Percentiles rank a stretch among this genome's conserved stretches.
Evolutionary conservation across 345 rosid genomes (phyloP).

Genomic region (Fremontodendron californicum): DNA sequence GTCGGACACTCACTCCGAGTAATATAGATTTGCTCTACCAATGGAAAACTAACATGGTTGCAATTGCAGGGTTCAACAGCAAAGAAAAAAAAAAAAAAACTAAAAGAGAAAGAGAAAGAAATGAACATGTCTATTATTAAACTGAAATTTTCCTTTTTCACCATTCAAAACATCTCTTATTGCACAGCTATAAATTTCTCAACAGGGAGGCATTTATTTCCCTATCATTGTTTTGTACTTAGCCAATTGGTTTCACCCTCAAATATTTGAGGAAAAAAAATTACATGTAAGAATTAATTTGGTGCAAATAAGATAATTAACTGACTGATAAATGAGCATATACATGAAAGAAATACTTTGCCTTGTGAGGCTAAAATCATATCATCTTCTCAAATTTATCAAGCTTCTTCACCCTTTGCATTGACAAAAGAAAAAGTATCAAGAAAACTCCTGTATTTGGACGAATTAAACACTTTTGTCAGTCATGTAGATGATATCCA

Average conservation of each 20-base stretch:
- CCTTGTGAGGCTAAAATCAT: conserved; percentile 25
- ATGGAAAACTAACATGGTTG: too few relatives aligned
- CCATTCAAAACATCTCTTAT: background rate
- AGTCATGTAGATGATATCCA: background rate
- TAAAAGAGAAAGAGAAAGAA: too few relatives aligned
- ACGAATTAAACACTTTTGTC: background rate
- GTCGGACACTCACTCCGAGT: too few relatives aligned
- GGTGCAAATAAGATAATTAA: background rate
- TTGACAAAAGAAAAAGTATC: conserved; percentile 50
- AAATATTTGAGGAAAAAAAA: background rate
- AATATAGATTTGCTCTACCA: too few relatives aligned
- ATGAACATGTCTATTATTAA: background rate
- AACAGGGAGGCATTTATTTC: conserved; percentile 1
- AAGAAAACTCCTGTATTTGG: conserved; percentile 63
- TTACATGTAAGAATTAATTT: background rate
- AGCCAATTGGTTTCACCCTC: background rate
- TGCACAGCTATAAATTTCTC: background rate
- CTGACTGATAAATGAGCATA: background rate
- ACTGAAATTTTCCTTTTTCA: background rate
- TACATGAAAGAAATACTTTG: background rate
- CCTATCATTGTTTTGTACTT: background rate
- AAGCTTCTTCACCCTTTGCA: conserved; percentile 71
- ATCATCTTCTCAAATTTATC: conserved; percentile 94
- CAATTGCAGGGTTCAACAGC: too few relatives aligned
- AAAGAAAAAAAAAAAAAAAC: too few relatives aligned